Evolutionary conservation across 768 basidiomycete species (phyloP).

Genomic region (Lactarius evosmus): DNA sequence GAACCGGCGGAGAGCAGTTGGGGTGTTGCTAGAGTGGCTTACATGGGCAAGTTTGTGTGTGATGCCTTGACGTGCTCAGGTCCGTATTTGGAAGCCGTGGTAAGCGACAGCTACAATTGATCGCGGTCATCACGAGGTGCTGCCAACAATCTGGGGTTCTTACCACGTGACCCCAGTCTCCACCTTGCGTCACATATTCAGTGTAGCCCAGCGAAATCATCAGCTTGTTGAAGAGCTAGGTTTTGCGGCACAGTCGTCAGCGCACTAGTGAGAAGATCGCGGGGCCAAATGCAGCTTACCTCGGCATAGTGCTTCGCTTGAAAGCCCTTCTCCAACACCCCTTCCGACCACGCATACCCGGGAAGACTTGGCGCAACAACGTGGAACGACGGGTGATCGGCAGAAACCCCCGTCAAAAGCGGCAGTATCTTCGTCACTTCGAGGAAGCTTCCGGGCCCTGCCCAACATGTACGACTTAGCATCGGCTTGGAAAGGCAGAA

Average conservation of each 20-base stretch:
- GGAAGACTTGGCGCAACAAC: conserved; percentile 34
- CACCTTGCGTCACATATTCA: conserved; percentile 44
- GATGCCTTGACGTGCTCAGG: conserved; percentile 35
- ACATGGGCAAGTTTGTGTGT: conserved; percentile 36
- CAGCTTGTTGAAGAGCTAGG: conserved; percentile 32
- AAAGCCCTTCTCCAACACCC: conserved; percentile 32
- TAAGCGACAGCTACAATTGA: conserved; percentile 31
- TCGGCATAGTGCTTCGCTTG: conserved; percentile 30
- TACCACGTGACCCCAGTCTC: conserved; percentile 46
- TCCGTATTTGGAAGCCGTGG: conserved; percentile 31
- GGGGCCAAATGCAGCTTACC: conserved; percentile 11
- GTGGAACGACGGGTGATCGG: conserved; percentile 32
- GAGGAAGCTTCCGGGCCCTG: conserved; percentile 25
- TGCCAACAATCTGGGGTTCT: not conserved
- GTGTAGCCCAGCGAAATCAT: conserved; percentile 35
- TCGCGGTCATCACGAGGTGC: not conserved
- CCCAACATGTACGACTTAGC: not conserved
- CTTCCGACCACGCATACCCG: conserved; percentile 33
- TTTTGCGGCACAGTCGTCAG: not conserved
- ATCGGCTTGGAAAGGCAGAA: not conserved
- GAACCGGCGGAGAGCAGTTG: not conserved
- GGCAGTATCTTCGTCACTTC: conserved; percentile 32
- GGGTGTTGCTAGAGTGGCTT: not conserved
- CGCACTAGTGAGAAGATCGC: not conserved
- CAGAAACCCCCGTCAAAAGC: conserved; percentile 25